Percentiles rank a stretch among this genome's conserved stretches.
phyloP scores from a whole-genome alignment of 2,329 filamentous ascomycete genomes.

The Phoma sp. region DNA sequence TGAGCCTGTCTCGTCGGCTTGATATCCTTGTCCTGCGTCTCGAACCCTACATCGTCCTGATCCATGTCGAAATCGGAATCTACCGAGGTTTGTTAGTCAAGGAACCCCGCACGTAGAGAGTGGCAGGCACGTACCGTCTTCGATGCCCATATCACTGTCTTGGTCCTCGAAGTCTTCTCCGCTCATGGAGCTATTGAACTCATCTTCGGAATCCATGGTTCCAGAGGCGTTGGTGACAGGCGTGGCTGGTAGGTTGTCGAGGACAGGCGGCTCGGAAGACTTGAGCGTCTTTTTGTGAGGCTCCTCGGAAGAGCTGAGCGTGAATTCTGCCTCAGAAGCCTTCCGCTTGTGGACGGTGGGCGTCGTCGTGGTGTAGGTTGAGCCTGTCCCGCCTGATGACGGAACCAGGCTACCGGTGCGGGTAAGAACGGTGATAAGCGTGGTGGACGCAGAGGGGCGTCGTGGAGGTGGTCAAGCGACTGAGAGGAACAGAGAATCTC shows the following conservation, averaged over 20 bases:
- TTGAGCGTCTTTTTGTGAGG: conserved; percentile 39
- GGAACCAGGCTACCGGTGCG: conserved; percentile 45
- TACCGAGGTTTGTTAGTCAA: conserved; percentile 30
- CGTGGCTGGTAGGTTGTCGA: conserved; percentile 38
- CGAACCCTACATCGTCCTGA: conserved; percentile 66
- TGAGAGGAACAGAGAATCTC: conserved; percentile 7
- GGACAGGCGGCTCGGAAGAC: conserved; percentile 23
- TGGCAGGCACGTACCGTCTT: conserved; percentile 44
- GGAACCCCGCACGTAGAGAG: neutral
- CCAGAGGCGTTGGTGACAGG: conserved; percentile 46
- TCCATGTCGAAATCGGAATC: conserved; percentile 63
- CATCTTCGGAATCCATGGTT: conserved; percentile 94
- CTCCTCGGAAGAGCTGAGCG: conserved; percentile 32
- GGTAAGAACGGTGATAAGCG: conserved; percentile 20
- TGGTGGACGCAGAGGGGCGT: conserved; percentile 9
- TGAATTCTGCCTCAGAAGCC: conserved; percentile 45
- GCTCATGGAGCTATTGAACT: conserved; percentile 84
- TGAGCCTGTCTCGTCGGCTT: conserved; percentile 77
- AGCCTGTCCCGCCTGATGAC: conserved; percentile 49
- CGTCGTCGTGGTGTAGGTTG: conserved; percentile 45
- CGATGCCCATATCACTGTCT: conserved; percentile 70
- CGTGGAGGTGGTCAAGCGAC: conserved; percentile 16
- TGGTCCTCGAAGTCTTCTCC: conserved; percentile 78
- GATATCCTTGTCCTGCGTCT: conserved; percentile 71
- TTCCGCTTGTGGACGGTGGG: conserved; percentile 48